Conservation (phyloP, 2,329 filamentous ascomycete genomes). For the Zymoseptoria crescenta region DNA sequence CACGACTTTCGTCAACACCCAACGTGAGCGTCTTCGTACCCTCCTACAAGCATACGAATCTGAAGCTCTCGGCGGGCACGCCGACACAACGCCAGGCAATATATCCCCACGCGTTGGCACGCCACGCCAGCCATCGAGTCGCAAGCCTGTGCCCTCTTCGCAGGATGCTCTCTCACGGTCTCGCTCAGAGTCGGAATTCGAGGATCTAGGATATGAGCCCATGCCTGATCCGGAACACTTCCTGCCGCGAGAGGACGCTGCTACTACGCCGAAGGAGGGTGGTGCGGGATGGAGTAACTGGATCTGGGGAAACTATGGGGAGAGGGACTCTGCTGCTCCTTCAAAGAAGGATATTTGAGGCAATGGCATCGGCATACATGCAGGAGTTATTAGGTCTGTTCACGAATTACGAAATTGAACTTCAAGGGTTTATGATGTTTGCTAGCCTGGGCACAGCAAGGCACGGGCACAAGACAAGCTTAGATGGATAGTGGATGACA, state of each 20-base stretch:
- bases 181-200: conserved; percentile 80
- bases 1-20: conserved; percentile 66
- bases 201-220: conserved; percentile 38
- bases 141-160: conserved; percentile 23
- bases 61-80: conserved; percentile 54
- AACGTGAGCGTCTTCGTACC: conserved; percentile 68
- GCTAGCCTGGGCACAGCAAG: too few species aligned
- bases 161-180: conserved; percentile 58
- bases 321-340: conserved; percentile 27
- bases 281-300: conserved; percentile 28
- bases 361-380: conserved; percentile 18
- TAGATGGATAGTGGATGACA: too few species aligned
- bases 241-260: conserved; percentile 9
- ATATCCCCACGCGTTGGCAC: conserved; percentile 16
- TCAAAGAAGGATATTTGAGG: conserved; percentile 24
- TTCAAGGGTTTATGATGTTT: too few species aligned
- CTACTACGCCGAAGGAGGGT: conserved; percentile 7
- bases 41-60: conserved; percentile 71
- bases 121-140: conserved; percentile 19
- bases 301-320: conserved; percentile 33
- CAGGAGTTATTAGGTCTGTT: background rate
- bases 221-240: conserved; percentile 31
- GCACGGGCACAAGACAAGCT: too few species aligned
- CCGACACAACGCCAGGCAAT: conserved; percentile 14
- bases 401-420: background rate